Percentiles rank a stretch among this genome's conserved stretches.
Conservation (phyloP, 768 basidiomycete genomes). For the Pleurotus ostreatus region DNA sequence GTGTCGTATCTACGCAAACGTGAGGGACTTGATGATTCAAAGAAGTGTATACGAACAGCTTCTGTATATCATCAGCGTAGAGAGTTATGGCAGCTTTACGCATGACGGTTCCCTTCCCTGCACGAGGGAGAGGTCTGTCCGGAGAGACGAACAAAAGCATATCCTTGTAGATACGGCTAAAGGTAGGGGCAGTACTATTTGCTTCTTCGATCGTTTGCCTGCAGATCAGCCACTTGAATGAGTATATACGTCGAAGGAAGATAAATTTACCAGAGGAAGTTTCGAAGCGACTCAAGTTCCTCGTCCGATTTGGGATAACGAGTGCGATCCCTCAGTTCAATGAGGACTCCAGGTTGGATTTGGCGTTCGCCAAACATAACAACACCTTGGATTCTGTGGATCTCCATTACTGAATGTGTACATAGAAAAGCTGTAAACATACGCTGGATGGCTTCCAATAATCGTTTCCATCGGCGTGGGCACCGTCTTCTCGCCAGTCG, state of each 20-base stretch:
- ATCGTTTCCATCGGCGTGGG: constrained; percentile 25
- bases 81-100: constrained; percentile 36
- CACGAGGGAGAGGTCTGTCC: constrained; percentile 37
- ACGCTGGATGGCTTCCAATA: constrained; percentile 20
- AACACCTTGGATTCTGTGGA: constrained; percentile 22
- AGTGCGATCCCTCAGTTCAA: constrained; percentile 23
- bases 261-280: constrained; percentile 35
- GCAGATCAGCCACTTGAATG: neutral
- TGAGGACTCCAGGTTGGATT: constrained; percentile 27
- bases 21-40: neutral
- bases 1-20: constrained; percentile 16
- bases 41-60: constrained; percentile 25
- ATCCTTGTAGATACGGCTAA: constrained; percentile 47
- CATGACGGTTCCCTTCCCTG: constrained; percentile 45
- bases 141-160: constrained; percentile 41
- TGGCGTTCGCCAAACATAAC: constrained; percentile 43
- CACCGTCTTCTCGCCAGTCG: constrained; percentile 26
- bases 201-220: constrained; percentile 40
- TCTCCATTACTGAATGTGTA: constrained; percentile 2
- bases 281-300: constrained; percentile 24
- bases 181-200: constrained; percentile 36
- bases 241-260: neutral
- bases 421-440: constrained; percentile 4
- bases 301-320: constrained; percentile 21
- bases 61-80: constrained; percentile 44